Evolutionary conservation across 495 filamentous ascomycete species (phyloP), one percentile per base, ranked within the genome.

Genomic region (Lasiosphaeris hirsuta): DNA sequence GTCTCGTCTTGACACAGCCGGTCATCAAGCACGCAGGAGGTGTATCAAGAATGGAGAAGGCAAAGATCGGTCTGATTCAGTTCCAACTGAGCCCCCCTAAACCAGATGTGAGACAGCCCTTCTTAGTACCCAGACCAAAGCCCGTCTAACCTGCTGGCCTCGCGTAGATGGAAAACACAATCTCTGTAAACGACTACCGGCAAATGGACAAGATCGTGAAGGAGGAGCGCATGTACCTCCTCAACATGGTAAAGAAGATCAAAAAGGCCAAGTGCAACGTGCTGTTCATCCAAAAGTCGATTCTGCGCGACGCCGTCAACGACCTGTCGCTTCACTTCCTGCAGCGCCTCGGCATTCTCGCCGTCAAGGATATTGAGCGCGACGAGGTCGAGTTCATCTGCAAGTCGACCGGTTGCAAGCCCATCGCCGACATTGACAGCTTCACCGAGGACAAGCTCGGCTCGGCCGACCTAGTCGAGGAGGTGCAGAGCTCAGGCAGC

Each of bases 121-220:
- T 52, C 7, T 17, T 35, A 18, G 15, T 38, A n/a, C 14, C 4
- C 19, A 30, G 23, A 5, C 23, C 23, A 30, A 30, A 30, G 11
- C 35, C 23, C 49, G 0, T 46, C 60, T 57, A 40, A 63, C 57
- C 2, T 5, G 5, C 23, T 30, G 23, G 2, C 40, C 44, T n/a
- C 18, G 6, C 59, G 54, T 59, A 94, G 88, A 97, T 98, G 94
- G 94, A 98, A 74, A 98, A 98, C 76, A 91, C 94, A 73, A 96
- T 98, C 62, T 87, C 95, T 8, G 94, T 98, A 46, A 97, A 98
- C 73, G 94, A 98, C 79, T 98, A 98, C 81, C 82, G 94, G 57
- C 94, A 98, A 74, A 98, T 98, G 94, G 94, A 98, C 75, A 98
- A 97, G 81, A 98, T 98, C 63, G 81, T 98, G 54, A 98, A 98